phyloP scores from a whole-genome alignment of 768 basidiomycete genomes.

The Phylloporus rhodoxanthus region DNA sequence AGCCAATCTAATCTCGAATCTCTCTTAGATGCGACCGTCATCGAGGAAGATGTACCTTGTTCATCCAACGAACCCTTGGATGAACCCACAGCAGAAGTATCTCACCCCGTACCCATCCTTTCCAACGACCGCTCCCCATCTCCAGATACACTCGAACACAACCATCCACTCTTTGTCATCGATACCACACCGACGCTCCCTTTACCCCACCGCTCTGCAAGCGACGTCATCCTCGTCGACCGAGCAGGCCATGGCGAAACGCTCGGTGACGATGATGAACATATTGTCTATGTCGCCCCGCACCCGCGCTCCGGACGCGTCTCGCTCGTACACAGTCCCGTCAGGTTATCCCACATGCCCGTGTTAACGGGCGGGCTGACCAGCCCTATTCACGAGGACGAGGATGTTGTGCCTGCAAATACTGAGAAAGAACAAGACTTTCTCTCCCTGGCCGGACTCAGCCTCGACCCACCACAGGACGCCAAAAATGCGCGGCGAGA shows the following conservation, averaged over 20 bases:
- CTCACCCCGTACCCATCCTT: background rate
- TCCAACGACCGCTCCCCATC: background rate
- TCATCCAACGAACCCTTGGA: no score
- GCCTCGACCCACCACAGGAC: conserved; percentile 24
- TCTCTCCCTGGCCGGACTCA: conserved; percentile 26
- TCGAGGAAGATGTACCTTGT: background rate
- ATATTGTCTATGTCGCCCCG: conserved; percentile 75
- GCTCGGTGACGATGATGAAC: conserved; percentile 36
- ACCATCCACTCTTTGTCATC: conserved; percentile 29
- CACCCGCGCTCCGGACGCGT: conserved; percentile 43
- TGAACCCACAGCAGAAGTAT: background rate
- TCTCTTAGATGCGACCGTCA: background rate
- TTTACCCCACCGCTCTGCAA: conserved; percentile 2
- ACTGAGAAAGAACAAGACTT: background rate
- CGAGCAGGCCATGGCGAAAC: conserved; percentile 10
- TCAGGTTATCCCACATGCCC: conserved; percentile 19
- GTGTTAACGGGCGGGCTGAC: conserved; percentile 21
- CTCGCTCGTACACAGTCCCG: conserved; percentile 9
- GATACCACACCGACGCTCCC: conserved; percentile 35
- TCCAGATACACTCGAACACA: background rate
- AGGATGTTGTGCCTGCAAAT: background rate
- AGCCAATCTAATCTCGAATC: background rate
- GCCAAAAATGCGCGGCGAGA: conserved; percentile 23
- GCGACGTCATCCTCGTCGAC: conserved; percentile 23
- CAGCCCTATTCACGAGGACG: conserved; percentile 10